Base-by-base conservation (phyloP, 73 alveolate species). In the Tetrahymena malaccensis region DNA sequence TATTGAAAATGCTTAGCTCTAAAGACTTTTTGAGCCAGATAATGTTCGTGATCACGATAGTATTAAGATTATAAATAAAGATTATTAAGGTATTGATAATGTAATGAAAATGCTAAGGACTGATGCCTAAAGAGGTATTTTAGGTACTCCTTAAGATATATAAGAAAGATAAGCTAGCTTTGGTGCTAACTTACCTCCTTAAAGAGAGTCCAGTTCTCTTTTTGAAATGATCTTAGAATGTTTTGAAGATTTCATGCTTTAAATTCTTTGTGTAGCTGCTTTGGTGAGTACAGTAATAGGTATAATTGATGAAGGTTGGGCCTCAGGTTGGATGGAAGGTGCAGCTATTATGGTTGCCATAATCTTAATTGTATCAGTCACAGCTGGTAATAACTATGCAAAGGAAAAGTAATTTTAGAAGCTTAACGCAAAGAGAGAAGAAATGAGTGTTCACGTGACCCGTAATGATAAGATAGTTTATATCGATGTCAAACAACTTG, bases 251-350 rank as follows among this genome's bases (percentile, higher is more conserved):
- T 97, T 98, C 85, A 99, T 98, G 94, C 96, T 99, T 56, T 96
- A 99, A 96, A 97, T 99, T 93, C 97, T 99, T 89, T 85, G 98
- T 19, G 94, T 96, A 16, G 99, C 99, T 16, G 99, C 99, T 17
- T 94, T 98, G 83, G 99, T 99, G 11, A 98, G 99, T 1, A 96
- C 99, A 31, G 96, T 97, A 15, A 98, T 99, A 85, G 99, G 99
- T 12, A 97, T 98, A 43, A 95, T 98, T 93, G 97, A 98, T 95
- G 99, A 99, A 34, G 97, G 97, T n/a, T 96, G 95, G 93, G 97
- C 97, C 94, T 55, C 96, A 55, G 95, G 96, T 93, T 84, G 99
- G 99, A 55, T 99, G 99, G 99, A 98, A 97, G 99, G 99, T 13
- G 97, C 98, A 85, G 99, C 99, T 34, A 98, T 99, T 21, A 97